Percentiles rank a stretch among this genome's conserved stretches.
Evolutionary conservation across 2,329 filamentous ascomycete species (phyloP).

Genomic region (Sphaerulina populicola): DNA sequence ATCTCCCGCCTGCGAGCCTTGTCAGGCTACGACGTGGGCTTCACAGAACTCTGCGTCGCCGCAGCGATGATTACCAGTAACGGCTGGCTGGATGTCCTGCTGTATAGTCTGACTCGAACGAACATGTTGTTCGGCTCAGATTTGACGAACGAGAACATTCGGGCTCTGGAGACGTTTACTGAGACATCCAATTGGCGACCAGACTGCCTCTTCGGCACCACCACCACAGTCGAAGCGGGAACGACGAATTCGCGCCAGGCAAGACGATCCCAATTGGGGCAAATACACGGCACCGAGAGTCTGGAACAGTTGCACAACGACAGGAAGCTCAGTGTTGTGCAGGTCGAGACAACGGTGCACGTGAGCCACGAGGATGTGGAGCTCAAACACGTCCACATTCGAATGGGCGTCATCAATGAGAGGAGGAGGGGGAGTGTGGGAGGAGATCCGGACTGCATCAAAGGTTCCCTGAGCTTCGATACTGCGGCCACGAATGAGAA

Average conservation of each 20-base stretch:
- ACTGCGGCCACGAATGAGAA: neutral
- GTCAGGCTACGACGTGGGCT: constrained; percentile 38
- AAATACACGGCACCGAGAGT: neutral
- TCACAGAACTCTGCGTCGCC: constrained; percentile 41
- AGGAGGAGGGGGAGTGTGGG: neutral
- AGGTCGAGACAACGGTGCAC: constrained; percentile 14
- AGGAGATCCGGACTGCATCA: neutral
- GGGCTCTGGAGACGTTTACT: constrained; percentile 22
- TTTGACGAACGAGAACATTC: constrained; percentile 28
- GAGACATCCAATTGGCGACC: constrained; percentile 12
- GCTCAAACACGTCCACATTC: neutral
- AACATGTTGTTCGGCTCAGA: constrained; percentile 48
- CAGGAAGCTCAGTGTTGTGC: constrained; percentile 2
- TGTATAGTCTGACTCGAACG: constrained; percentile 49
- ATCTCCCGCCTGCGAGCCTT: constrained; percentile 55
- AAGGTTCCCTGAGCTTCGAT: neutral
- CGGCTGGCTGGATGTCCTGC: constrained; percentile 49
- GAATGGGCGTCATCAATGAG: neutral
- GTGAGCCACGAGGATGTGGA: constrained; percentile 5
- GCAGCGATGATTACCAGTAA: constrained; percentile 51
- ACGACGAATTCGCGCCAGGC: constrained; percentile 60
- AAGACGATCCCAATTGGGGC: neutral
- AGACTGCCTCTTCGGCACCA: constrained; percentile 22
- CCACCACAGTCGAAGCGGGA: constrained; percentile 20
- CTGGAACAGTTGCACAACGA: neutral